Conservation (phyloP, 176 grass and related monocot species). For the Aegilops bicornis region DNA sequence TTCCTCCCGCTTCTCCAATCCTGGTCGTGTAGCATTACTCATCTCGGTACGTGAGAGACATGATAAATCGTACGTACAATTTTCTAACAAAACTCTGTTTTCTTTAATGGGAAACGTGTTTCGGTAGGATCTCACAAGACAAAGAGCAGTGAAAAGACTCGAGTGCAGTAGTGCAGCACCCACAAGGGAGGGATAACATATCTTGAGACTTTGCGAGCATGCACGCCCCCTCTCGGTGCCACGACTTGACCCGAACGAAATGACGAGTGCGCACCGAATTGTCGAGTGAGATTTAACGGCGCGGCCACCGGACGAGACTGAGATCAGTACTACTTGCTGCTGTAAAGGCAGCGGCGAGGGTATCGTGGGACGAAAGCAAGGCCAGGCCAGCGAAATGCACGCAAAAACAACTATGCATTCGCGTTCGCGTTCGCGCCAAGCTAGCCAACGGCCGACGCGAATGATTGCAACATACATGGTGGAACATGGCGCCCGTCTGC, state of each 20-base stretch:
- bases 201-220: neutral
- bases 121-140: too few species aligned
- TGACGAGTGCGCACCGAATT: neutral
- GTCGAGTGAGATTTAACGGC: neutral
- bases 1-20: too few species aligned
- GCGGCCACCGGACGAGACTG: neutral
- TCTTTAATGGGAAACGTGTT: too few species aligned
- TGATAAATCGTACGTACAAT: too few species aligned
- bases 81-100: too few species aligned
- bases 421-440: constrained; percentile 23
- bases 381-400: constrained; percentile 26
- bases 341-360: constrained; percentile 1
- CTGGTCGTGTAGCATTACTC: too few species aligned
- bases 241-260: constrained; percentile 4
- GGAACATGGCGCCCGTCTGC: constrained; percentile 18
- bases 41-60: too few species aligned
- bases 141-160: neutral
- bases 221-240: neutral
- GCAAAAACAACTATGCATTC: constrained; percentile 29
- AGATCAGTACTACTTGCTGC: neutral
- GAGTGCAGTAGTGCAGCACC: constrained; percentile 22
- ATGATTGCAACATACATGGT: constrained; percentile 40
- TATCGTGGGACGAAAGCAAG: constrained; percentile 39
- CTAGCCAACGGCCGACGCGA: neutral
- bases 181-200: constrained; percentile 20